A percentile compares a stretch with the other conserved stretches of the same genome.
Conservation (phyloP, 2,329 filamentous ascomycete genomes). For the Cercospora sp. region DNA sequence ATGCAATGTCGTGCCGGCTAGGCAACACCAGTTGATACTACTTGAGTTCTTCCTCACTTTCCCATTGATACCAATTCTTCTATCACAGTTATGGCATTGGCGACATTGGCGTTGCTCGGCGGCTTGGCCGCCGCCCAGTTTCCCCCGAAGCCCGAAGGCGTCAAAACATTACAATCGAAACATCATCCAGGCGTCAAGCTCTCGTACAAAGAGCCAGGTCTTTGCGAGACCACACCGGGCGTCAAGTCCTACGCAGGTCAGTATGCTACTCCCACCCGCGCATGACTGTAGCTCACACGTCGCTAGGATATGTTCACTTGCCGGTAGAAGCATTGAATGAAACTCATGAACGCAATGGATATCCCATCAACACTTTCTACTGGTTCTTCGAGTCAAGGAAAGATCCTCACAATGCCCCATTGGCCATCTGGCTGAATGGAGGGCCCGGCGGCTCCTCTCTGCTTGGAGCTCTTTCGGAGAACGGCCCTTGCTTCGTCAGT, state of each 20-base stretch:
- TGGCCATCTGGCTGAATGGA: constrained; percentile 62
- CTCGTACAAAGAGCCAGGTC: constrained; percentile 55
- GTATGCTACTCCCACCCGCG: background rate
- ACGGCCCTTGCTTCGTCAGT: constrained; percentile 47
- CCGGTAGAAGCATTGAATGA: constrained; percentile 35
- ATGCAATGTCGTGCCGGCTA: background rate
- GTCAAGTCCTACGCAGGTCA: constrained; percentile 49
- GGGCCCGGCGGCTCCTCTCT: constrained; percentile 59
- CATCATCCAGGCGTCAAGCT: constrained; percentile 49
- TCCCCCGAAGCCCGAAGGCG: constrained; percentile 32
- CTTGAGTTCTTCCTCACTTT: background rate
- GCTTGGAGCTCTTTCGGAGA: constrained; percentile 47
- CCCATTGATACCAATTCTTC: too few relatives aligned
- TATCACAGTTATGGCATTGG: background rate
- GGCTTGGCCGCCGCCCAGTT: constrained; percentile 22
- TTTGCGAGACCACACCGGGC: constrained; percentile 56
- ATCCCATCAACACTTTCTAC: constrained; percentile 56
- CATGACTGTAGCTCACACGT: background rate
- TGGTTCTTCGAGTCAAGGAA: constrained; percentile 65
- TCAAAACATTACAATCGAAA: constrained; percentile 45
- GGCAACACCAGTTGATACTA: background rate
- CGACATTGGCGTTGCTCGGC: background rate
- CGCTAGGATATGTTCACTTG: constrained; percentile 44
- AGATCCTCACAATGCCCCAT: constrained; percentile 56
- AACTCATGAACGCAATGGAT: constrained; percentile 44